These are phyloP conservation scores for Aspergillus sojae DNA, from an alignment of 2,329 filamentous ascomycete species.

Conservation along the genomic window DNA sequence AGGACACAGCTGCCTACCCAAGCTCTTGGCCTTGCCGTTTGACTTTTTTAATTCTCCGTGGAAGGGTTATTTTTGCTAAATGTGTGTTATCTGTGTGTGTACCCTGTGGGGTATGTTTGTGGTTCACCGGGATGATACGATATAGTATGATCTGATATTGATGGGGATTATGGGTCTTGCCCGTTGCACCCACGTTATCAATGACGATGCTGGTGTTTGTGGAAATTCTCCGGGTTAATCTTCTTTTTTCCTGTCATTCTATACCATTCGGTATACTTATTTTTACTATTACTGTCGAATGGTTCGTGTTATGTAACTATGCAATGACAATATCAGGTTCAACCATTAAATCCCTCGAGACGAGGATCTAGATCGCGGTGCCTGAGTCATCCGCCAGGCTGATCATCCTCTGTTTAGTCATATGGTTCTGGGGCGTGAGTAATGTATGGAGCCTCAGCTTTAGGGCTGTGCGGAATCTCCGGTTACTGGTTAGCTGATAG, in stretches of 20 bases:
- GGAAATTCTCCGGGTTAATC: too few relatives aligned
- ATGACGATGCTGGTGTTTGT: too few relatives aligned
- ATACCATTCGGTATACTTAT: too few relatives aligned
- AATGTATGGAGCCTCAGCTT: background rate
- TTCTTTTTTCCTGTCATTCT: too few relatives aligned
- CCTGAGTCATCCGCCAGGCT: background rate
- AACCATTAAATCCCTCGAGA: background rate
- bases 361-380: background rate
- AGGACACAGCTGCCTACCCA: too few relatives aligned
- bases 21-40: background rate
- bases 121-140: background rate
- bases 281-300: too few relatives aligned
- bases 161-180: background rate
- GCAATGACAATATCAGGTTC: background rate
- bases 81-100: background rate
- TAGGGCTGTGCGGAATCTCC: too few relatives aligned
- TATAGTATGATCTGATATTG: background rate
- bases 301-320: background rate
- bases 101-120: background rate
- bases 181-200: background rate
- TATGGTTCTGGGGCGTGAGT: background rate
- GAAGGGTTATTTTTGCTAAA: too few relatives aligned
- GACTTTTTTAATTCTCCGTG: background rate
- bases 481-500: too few relatives aligned
- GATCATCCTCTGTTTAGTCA: background rate